Conservation (phyloP, 768 basidiomycete genomes). For the Rhodotorula taiwanensis region DNA sequence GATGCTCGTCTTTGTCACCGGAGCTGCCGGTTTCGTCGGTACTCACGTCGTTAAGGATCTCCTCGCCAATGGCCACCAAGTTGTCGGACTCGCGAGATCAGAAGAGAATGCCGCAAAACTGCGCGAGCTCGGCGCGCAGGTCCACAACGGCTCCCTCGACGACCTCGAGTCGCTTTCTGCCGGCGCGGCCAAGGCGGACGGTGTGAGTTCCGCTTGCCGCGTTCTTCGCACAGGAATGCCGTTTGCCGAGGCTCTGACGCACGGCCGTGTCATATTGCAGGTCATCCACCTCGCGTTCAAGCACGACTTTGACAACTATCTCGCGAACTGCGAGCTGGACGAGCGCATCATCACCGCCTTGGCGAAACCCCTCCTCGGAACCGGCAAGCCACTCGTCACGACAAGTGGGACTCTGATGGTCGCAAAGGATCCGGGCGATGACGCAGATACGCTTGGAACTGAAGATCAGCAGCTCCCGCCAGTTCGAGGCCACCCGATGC, state of each 20-base stretch:
- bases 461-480: slow-evolving; percentile 2
- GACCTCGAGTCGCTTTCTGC: slow-evolving; percentile 34
- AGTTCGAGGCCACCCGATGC: background rate
- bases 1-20: slow-evolving; percentile 42
- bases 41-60: background rate
- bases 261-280: no score
- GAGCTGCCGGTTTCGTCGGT: slow-evolving; percentile 36
- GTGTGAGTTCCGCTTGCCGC: background rate
- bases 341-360: background rate
- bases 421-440: slow-evolving; percentile 11
- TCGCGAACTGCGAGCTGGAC: slow-evolving; percentile 2
- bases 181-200: slow-evolving; percentile 17
- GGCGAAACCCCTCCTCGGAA: background rate
- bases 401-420: slow-evolving; percentile 18
- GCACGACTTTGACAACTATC: slow-evolving; percentile 18
- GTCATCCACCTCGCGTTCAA: slow-evolving; percentile 25
- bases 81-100: slow-evolving; percentile 22
- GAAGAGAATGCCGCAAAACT: slow-evolving; percentile 19
- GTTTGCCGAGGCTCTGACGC: no score
- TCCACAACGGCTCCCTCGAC: slow-evolving; percentile 30
- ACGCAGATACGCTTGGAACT: background rate
- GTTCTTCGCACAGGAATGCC: no score
- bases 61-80: slow-evolving; percentile 5
- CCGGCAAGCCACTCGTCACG: slow-evolving; percentile 11
- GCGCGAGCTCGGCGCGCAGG: slow-evolving; percentile 4